Evolutionary conservation across 768 basidiomycete species (phyloP).

Genomic region (Naganishia randhawae): DNA sequence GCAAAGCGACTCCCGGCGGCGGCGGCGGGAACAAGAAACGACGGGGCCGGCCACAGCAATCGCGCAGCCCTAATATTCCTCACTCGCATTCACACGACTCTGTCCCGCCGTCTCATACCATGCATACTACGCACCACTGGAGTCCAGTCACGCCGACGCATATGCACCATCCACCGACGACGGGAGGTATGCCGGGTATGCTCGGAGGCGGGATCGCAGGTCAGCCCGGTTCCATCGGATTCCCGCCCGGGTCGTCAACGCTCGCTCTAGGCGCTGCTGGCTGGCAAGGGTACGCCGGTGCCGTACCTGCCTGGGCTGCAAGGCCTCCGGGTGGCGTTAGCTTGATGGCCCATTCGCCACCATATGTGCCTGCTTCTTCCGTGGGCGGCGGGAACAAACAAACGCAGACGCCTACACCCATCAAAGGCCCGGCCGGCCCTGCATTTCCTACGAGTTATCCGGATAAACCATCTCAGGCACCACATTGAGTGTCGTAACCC

Average conservation of each 20-base stretch:
- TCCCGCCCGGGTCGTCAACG: conserved; percentile 8
- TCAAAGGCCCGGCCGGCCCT: background rate
- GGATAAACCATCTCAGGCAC: background rate
- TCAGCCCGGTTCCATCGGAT: conserved; percentile 17
- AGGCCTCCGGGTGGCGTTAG: background rate
- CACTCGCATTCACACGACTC: background rate
- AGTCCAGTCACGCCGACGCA: conserved; percentile 8
- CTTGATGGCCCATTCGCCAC: background rate
- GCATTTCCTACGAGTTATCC: background rate
- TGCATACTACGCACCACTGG: conserved; percentile 7
- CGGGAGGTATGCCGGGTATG: conserved; percentile 4
- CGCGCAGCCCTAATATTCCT: conserved; percentile 3
- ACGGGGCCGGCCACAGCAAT: conserved; percentile 24
- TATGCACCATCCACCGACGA: conserved; percentile 1
- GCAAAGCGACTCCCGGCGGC: background rate
- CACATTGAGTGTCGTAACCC: background rate
- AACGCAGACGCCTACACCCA: background rate
- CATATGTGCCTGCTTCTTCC: background rate
- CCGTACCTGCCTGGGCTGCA: background rate
- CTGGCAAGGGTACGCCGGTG: background rate
- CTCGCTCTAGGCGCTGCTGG: background rate
- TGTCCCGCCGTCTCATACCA: background rate
- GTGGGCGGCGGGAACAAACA: background rate
- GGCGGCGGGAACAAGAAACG: conserved; percentile 21
- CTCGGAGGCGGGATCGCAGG: conserved; percentile 24